Conservation (phyloP, 176 grass and related monocot genomes). For the Zizania latifolia region DNA sequence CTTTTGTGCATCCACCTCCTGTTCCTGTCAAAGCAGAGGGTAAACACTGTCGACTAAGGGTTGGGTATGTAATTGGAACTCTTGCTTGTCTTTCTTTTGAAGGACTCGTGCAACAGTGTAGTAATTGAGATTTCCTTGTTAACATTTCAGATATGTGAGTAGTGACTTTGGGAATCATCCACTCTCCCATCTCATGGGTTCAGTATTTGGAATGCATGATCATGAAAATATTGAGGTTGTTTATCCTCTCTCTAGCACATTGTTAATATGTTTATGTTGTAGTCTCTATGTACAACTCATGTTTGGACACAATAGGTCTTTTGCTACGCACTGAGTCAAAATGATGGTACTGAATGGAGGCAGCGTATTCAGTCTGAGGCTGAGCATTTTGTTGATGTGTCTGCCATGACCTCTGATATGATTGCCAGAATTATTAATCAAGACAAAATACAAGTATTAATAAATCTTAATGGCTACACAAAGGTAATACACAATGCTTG, state of each 20-base stretch:
- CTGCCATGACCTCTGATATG: conserved; percentile 74
- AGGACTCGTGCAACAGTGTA: not conserved
- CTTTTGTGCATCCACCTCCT: conserved; percentile 60
- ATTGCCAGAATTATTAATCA: conserved; percentile 77
- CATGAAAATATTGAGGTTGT: conserved; percentile 63
- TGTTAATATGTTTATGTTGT: not conserved
- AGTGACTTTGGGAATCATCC: conserved; percentile 96
- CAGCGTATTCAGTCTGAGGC: conserved; percentile 84
- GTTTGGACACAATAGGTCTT: conserved; percentile 44
- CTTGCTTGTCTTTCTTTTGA: not conserved
- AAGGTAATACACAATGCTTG: conserved; percentile 48
- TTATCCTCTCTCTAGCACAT: not conserved
- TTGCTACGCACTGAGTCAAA: conserved; percentile 91
- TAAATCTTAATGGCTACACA: conserved; percentile 94
- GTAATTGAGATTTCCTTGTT: conserved; percentile 16
- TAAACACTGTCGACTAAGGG: conserved; percentile 52
- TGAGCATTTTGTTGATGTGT: conserved; percentile 79
- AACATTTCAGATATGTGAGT: conserved; percentile 67
- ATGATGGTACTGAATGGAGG: conserved; percentile 86
- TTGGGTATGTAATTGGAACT: conserved; percentile 53
- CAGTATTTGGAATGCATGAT: conserved; percentile 87
- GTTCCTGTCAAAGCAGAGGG: conserved; percentile 56
- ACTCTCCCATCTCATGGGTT: conserved; percentile 95
- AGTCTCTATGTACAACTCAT: not conserved
- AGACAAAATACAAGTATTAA: conserved; percentile 79